Evolutionary conservation across 2,329 filamentous ascomycete genomes (phyloP), one percentile per base, ranked within the genome.

Genomic region (Xylaria sp.): DNA sequence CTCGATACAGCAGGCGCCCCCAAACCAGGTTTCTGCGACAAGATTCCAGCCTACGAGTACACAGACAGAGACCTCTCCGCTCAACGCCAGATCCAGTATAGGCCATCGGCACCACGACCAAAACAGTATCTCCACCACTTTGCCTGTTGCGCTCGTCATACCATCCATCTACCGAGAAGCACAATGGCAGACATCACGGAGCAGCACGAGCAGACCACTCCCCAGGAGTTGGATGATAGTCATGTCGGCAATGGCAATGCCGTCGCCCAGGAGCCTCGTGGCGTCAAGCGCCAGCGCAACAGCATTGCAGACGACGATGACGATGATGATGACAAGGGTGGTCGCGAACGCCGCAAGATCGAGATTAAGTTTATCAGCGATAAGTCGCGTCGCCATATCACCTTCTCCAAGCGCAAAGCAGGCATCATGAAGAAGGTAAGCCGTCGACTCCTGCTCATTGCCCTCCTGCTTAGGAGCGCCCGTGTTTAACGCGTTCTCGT

Each of bases 361-460:
- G 94, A 99, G 79, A 99, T 99, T 81, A 99, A 99, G 84, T 99
- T 99, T 80, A 99, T 99, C 77, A 93, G 92, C 78, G 94, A 99
- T 80, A 99, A 99, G 83, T 97, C 93, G 79, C 92, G 94, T 79
- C 90, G 94, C 65, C 94, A 99, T 81, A 99, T 97, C 75, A 97
- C 94, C 72, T 97, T 99, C 77, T 97, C 93, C 69, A 99, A 99
- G 87, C 91, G 94, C 76, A 99, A 99, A 83, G 94, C 94, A 59
- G 94, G 94, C 70, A 97, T 99, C 78, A 97, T 99, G 94, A 97
- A 99, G 84, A 97, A 97, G 92, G 94, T 97, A 75, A 69, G 87
- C 82, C 61, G 51, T 54, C 60, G 3, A 49, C 18, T 16, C 18
- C 50, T 42, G 42, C 48, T 51, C n/a, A 30, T 54, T 39, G 52